These are phyloP conservation scores for Chenopodium quinoa DNA, from an alignment of 148 eudicot species.

Conservation along the genomic window DNA sequence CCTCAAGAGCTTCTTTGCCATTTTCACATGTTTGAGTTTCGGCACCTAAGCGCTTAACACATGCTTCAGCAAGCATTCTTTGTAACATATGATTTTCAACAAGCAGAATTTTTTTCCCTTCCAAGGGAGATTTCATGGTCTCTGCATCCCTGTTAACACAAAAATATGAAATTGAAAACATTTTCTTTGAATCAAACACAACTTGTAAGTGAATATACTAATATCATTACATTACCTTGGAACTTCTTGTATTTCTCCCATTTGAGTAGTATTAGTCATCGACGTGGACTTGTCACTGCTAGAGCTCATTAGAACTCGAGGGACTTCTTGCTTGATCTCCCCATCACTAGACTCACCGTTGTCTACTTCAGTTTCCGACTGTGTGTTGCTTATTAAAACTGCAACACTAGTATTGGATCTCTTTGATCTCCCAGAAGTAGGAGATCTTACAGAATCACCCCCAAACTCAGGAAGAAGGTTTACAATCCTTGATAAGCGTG, in stretches of 20 bases:
- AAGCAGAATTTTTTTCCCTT: slow-evolving; percentile 27
- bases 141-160: slow-evolving; percentile 12
- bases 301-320: background rate
- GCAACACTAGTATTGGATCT: background rate
- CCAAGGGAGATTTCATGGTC: slow-evolving; percentile 13
- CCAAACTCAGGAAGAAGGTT: slow-evolving; percentile 76
- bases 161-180: background rate
- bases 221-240: background rate
- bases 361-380: slow-evolving; percentile 8
- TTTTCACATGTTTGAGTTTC: slow-evolving; percentile 20
- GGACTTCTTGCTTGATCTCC: background rate
- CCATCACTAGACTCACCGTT: background rate
- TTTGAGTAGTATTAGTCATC: background rate
- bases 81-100: slow-evolving; percentile 23
- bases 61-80: slow-evolving; percentile 18
- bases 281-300: background rate
- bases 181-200: background rate
- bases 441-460: slow-evolving; percentile 19
- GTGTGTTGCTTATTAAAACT: background rate
- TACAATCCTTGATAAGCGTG: slow-evolving; percentile 44
- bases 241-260: background rate
- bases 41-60: slow-evolving; percentile 21
- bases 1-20: slow-evolving; percentile 26
- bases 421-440: slow-evolving; percentile 5
- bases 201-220: background rate